phyloP scores from a whole-genome alignment of 2,329 filamentous ascomycete species.

The Botrytis pseudocinerea region DNA sequence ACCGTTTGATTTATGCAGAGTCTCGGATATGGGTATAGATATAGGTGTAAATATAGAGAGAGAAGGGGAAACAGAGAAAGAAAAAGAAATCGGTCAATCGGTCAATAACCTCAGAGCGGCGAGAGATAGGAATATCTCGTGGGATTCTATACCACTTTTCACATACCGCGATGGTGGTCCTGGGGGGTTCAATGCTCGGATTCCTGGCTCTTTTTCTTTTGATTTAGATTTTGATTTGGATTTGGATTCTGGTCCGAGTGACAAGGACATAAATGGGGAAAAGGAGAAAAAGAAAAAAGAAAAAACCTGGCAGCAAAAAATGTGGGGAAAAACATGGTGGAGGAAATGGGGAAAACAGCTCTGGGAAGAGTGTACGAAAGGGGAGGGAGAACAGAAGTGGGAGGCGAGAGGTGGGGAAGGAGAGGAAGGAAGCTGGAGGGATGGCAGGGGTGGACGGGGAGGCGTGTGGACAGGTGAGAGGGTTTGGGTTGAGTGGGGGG shows the following conservation, averaged over 20 bases:
- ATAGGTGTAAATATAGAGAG: neutral
- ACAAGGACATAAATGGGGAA: too few species aligned
- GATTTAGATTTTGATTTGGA: too few species aligned
- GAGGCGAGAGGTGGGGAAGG: neutral
- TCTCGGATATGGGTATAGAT: neutral
- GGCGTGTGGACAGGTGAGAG: neutral
- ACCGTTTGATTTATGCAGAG: neutral
- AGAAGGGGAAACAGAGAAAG: neutral
- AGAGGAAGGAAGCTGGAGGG: neutral
- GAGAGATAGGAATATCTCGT: neutral
- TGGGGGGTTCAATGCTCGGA: neutral
- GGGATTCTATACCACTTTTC: neutral
- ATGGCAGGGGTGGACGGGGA: neutral
- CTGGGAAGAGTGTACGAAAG: neutral
- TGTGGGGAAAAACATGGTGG: slow-evolving; percentile 8
- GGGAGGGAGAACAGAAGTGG: neutral
- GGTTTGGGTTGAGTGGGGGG: neutral
- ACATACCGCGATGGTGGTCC: neutral
- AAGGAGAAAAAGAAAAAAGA: neutral
- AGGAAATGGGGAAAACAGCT: neutral
- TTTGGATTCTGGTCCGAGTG: neutral
- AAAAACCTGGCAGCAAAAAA: neutral
- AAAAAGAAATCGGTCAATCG: neutral
- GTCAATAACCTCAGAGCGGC: neutral
- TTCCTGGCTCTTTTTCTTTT: neutral